phyloP scores from a whole-genome alignment of 495 filamentous ascomycete genomes.

The Hypoxylon rickii region DNA sequence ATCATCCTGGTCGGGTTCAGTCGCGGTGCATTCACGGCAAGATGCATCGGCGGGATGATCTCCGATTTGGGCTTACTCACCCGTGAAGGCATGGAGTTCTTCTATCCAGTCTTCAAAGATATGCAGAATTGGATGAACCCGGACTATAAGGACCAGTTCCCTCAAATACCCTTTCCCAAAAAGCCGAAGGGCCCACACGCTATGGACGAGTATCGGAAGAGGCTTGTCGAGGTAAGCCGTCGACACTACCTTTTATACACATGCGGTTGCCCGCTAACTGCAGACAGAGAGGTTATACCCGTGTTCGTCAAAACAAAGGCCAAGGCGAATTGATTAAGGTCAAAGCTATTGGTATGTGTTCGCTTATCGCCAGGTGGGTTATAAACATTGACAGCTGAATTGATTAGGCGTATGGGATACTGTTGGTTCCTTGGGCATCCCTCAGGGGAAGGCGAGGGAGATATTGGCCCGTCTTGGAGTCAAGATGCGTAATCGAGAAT shows the following conservation, averaged over 20 bases:
- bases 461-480: slow-evolving; percentile 39
- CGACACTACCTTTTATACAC: slow-evolving; percentile 29
- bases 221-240: slow-evolving; percentile 41
- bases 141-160: slow-evolving; percentile 59
- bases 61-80: slow-evolving; percentile 66
- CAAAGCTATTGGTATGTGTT: slow-evolving; percentile 47
- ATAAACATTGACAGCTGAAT: neutral
- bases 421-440: slow-evolving; percentile 61
- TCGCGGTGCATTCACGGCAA: slow-evolving; percentile 72
- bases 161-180: slow-evolving; percentile 59
- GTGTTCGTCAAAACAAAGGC: slow-evolving; percentile 42
- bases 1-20: slow-evolving; percentile 75
- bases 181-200: slow-evolving; percentile 57
- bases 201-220: slow-evolving; percentile 37
- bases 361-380: neutral
- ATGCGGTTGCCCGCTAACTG: slow-evolving; percentile 28
- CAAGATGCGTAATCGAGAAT: slow-evolving; percentile 55
- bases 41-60: slow-evolving; percentile 67
- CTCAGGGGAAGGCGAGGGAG: slow-evolving; percentile 37
- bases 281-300: slow-evolving; percentile 42
- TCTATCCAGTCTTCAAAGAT: slow-evolving; percentile 68
- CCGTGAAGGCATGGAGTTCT: slow-evolving; percentile 63
- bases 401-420: slow-evolving; percentile 60
- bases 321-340: slow-evolving; percentile 49
- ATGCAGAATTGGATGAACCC: slow-evolving; percentile 60